Conservation (phyloP, 2,329 filamentous ascomycete species). For the Fusarium aywerte region DNA sequence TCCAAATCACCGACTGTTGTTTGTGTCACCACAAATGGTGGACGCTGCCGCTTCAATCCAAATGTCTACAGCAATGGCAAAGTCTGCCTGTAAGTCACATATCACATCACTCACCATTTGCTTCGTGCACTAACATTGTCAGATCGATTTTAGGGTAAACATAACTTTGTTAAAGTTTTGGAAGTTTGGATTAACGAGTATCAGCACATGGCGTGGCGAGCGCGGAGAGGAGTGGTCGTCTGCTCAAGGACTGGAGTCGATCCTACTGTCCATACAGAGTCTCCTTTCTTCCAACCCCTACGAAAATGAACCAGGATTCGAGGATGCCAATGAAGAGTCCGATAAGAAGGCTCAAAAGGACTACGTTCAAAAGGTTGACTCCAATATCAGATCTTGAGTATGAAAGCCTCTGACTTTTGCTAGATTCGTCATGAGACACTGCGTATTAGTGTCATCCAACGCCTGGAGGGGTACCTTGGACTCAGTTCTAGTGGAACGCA, state of each 20-base stretch:
- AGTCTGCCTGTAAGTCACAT: slow-evolving; percentile 81
- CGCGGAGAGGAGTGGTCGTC: slow-evolving; percentile 95
- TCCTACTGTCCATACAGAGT: slow-evolving; percentile 94
- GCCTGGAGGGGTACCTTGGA: slow-evolving; percentile 81
- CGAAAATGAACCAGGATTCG: slow-evolving; percentile 95
- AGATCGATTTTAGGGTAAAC: slow-evolving; percentile 87
- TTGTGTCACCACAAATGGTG: slow-evolving; percentile 87
- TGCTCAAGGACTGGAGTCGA: slow-evolving; percentile 93
- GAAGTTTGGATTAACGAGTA: slow-evolving; percentile 24
- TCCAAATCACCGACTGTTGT: slow-evolving; percentile 70
- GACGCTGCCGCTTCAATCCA: slow-evolving; percentile 90
- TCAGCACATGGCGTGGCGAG: slow-evolving; percentile 93
- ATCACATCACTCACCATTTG: not conserved
- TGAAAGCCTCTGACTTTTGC: slow-evolving; percentile 17
- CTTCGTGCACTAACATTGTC: slow-evolving; percentile 30
- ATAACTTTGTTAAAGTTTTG: not conserved
- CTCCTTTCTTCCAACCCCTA: slow-evolving; percentile 94
- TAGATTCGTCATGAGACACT: slow-evolving; percentile 93
- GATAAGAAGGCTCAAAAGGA: slow-evolving; percentile 79
- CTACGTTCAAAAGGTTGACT: slow-evolving; percentile 79
- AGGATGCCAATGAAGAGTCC: slow-evolving; percentile 72
- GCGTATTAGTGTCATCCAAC: slow-evolving; percentile 85
- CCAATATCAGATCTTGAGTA: not conserved
- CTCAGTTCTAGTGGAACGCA: slow-evolving; percentile 66
- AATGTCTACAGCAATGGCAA: slow-evolving; percentile 94